Percentiles rank a stretch among this genome's conserved stretches.
phyloP scores from a whole-genome alignment of 2,329 filamentous ascomycete genomes.

The Alternaria sp. region DNA sequence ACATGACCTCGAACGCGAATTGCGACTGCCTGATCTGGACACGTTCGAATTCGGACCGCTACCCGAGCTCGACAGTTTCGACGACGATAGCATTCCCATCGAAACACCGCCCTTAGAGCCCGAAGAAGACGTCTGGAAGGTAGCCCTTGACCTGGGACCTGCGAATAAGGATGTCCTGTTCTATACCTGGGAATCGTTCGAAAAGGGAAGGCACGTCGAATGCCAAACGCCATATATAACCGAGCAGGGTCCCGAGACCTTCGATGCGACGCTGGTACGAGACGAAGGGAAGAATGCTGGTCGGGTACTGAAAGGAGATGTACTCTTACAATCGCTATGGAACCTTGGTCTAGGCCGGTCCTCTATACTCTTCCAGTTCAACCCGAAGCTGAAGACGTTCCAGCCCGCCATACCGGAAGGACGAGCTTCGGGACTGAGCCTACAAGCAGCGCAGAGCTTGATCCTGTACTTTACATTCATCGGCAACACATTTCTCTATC shows the following conservation, averaged over 20 bases:
- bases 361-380: conserved; percentile 73
- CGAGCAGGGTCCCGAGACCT: conserved; percentile 70
- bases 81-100: conserved; percentile 39
- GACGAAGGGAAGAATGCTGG: conserved; percentile 51
- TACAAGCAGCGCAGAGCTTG: conserved; percentile 60
- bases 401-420: conserved; percentile 52
- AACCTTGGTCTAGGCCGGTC: conserved; percentile 73
- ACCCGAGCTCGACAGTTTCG: conserved; percentile 41
- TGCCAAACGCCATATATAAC: conserved; percentile 64
- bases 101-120: conserved; percentile 32
- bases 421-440: conserved; percentile 59
- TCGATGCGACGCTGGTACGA: conserved; percentile 64
- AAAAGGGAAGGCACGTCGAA: conserved; percentile 50
- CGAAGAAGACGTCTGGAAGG: conserved; percentile 51
- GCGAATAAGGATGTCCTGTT: conserved; percentile 49
- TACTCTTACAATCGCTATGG: conserved; percentile 61
- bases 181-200: conserved; percentile 75
- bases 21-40: conserved; percentile 49
- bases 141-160: conserved; percentile 42
- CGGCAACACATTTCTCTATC: conserved; percentile 45
- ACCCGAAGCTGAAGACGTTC: conserved; percentile 62
- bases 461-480: conserved; percentile 52
- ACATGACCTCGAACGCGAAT: conserved; percentile 40
- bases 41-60: conserved; percentile 50
- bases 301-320: conserved; percentile 47